Conservation (phyloP, 1,284 basidiomycete genomes). For the Exobasidium cylindrosporum region DNA sequence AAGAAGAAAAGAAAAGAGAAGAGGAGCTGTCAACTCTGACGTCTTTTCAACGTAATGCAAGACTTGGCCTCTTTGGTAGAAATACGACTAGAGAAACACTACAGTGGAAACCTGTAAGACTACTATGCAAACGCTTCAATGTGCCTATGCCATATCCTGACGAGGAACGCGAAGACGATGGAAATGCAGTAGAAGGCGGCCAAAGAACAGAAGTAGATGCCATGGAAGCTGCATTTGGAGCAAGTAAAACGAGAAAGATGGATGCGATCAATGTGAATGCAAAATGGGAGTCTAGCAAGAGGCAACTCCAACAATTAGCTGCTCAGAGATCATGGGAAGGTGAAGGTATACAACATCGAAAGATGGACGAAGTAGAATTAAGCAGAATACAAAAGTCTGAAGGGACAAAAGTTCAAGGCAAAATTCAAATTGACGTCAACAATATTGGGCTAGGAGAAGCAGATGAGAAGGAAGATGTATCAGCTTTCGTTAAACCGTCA, state of each 20-base stretch:
- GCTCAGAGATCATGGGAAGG: not conserved
- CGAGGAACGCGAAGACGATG: slow-evolving; percentile 31
- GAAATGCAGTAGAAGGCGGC: slow-evolving; percentile 12
- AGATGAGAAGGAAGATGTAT: slow-evolving; percentile 75
- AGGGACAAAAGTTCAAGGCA: not conserved
- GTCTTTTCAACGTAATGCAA: slow-evolving; percentile 75
- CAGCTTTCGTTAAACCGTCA: slow-evolving; percentile 79
- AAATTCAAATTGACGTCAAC: not conserved
- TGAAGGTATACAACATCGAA: no score
- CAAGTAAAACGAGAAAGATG: slow-evolving; percentile 21
- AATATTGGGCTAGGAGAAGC: slow-evolving; percentile 80
- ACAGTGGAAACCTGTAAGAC: slow-evolving; percentile 72
- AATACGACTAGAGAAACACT: slow-evolving; percentile 70
- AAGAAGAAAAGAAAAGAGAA: slow-evolving; percentile 56
- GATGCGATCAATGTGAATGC: slow-evolving; percentile 13
- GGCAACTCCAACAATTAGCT: slow-evolving; percentile 16
- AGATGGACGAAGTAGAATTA: slow-evolving; percentile 27
- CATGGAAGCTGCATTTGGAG: slow-evolving; percentile 13
- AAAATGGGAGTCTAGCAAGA: slow-evolving; percentile 25
- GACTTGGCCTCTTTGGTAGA: slow-evolving; percentile 79
- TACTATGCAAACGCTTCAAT: slow-evolving; percentile 92
- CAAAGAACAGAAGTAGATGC: slow-evolving; percentile 1
- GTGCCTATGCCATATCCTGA: slow-evolving; percentile 76
- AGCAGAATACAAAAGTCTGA: not conserved
- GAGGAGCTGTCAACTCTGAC: slow-evolving; percentile 59